Conservation (phyloP, 2,329 filamentous ascomycete genomes). For the Sordariomycetes sp. region DNA sequence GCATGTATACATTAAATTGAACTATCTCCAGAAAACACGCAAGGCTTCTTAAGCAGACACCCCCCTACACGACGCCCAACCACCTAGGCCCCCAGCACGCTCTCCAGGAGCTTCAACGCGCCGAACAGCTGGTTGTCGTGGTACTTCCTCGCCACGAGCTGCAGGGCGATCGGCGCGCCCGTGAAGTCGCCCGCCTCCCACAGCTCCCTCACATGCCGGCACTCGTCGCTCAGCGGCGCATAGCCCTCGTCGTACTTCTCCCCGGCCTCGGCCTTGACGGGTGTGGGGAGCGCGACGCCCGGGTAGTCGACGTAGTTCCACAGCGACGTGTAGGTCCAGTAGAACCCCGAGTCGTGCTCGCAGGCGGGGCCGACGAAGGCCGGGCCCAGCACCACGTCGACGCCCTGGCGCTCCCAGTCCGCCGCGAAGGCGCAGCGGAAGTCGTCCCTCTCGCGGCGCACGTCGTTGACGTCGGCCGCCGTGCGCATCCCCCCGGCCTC, state of each 20-base stretch:
- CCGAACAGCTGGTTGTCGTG: constrained; percentile 23
- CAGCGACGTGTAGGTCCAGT: constrained; percentile 25
- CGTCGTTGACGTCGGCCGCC: constrained; percentile 13
- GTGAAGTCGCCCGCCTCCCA: constrained; percentile 21
- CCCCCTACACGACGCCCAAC: no score
- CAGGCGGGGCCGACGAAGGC: constrained; percentile 16
- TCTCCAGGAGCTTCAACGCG: constrained; percentile 14
- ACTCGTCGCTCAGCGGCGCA: constrained; percentile 18
- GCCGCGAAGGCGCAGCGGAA: constrained; percentile 15
- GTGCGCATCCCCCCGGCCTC: constrained; percentile 12
- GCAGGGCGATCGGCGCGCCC: constrained; percentile 20
- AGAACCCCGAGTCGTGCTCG: constrained; percentile 22
- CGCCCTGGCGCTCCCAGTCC: constrained; percentile 16
- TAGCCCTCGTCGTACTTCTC: constrained; percentile 13
- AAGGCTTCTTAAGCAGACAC: no score
- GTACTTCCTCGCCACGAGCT: constrained; percentile 20
- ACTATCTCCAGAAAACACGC: no score
- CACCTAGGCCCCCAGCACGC: not conserved
- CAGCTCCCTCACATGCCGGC: constrained; percentile 16
- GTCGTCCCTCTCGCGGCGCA: constrained; percentile 16
- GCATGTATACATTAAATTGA: no score
- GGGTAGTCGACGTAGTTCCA: constrained; percentile 27
- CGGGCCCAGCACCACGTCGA: constrained; percentile 17
- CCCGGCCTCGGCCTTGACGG: constrained; percentile 16
- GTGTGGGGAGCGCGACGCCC: constrained; percentile 21